These are phyloP conservation scores for Pleomassaria siparia DNA, from an alignment of 2,329 filamentous ascomycete species.

Conservation along the genomic window DNA sequence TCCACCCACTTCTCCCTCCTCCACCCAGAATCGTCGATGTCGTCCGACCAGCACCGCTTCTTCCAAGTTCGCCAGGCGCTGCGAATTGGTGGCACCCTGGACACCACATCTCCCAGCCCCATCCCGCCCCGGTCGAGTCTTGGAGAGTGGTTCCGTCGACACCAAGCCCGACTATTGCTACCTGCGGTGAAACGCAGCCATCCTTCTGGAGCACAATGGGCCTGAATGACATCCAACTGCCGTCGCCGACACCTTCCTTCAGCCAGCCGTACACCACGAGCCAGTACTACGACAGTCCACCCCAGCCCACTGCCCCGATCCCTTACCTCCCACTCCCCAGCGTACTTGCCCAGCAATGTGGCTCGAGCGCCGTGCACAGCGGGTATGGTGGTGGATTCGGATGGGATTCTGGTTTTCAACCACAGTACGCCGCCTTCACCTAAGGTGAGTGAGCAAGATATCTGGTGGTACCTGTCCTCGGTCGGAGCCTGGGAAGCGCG, in stretches of 20 bases:
- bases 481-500: constrained; percentile 39
- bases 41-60: constrained; percentile 78
- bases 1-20: constrained; percentile 81
- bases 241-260: constrained; percentile 78
- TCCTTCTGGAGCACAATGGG: constrained; percentile 79
- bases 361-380: constrained; percentile 62
- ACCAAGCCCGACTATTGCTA: constrained; percentile 68
- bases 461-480: constrained; percentile 30
- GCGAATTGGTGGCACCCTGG: constrained; percentile 79
- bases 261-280: constrained; percentile 76
- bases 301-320: constrained; percentile 72
- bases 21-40: constrained; percentile 88
- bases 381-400: constrained; percentile 75
- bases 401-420: constrained; percentile 83
- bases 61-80: constrained; percentile 77
- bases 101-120: constrained; percentile 59
- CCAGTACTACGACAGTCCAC: constrained; percentile 75
- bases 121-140: constrained; percentile 74
- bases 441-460: constrained; percentile 54
- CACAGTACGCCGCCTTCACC: constrained; percentile 73
- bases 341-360: constrained; percentile 81
- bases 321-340: constrained; percentile 80
- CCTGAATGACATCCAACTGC: constrained; percentile 69
- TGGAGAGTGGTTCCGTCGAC: constrained; percentile 93
- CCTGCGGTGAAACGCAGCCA: constrained; percentile 70